Evolutionary conservation across 2,329 filamentous ascomycete genomes (phyloP), one percentile per base, ranked within the genome.

Genomic region (Colletotrichum liriopes): DNA sequence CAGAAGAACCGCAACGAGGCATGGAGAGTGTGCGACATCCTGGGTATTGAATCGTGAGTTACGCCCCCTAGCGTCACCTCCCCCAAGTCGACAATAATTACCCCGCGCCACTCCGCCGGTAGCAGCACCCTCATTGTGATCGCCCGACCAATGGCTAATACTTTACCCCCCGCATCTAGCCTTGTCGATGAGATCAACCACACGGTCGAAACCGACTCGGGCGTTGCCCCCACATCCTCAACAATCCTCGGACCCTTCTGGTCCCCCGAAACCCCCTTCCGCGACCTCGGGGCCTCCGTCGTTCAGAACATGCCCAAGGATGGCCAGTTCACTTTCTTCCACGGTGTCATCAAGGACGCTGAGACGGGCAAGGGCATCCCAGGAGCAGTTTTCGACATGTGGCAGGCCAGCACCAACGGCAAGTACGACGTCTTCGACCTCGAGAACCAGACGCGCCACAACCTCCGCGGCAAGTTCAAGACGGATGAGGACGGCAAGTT

Each of bases 391-490:
- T 82, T 92, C 16, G 89, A 92, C 77, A 84, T 91, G 54, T 92
- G 90, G 90, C 87, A 91, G 77, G 89, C 89, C 5, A 88, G 87
- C 18, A 89, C 89, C 5, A 91, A 92, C 73, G 71, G 80, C 60
- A 75, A 86, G 65, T 91, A 91, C 84, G 88, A 90, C 76, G 87
- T 90, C 84, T 88, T 90, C 79, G 90, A 92, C 79, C 88, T 88
- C 0, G 85, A 87, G 73, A 87, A 86, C 79, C 89, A 91, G 82
- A 81, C 81, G 61, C 86, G 87, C 76, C 90, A 91, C 85, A 92
- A 92, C 83, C 83, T 92, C 49, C 86, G 90, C 72, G 90, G 90
- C 76, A 91, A 91, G 82, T 92, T 91, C 84, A 86, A 85, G 74
- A 88, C 88, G 64, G 87, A 91, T 80, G 87, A 86, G 74, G 87